Evolutionary conservation across 148 eudicot genomes (phyloP).

Genomic region (Spergularia marina): DNA sequence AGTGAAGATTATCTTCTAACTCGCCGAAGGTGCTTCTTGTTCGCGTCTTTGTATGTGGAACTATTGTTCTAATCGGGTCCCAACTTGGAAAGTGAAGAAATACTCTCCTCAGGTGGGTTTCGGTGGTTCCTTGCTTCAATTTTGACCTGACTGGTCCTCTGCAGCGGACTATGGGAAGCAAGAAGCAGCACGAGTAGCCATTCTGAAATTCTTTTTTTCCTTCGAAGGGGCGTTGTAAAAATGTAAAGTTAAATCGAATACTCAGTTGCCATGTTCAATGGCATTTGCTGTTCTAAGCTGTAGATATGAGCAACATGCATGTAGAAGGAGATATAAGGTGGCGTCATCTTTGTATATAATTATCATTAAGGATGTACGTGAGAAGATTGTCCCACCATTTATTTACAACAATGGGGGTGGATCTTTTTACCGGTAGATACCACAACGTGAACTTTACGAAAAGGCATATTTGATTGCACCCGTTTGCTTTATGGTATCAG

Average conservation of each 20-base stretch:
- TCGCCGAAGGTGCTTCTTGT: slow-evolving; percentile 8
- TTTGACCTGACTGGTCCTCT: slow-evolving; percentile 22
- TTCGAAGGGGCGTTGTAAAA: too few species aligned
- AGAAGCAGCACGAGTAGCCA: slow-evolving; percentile 12
- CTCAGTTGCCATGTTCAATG: slow-evolving; percentile 19
- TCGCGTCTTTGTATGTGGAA: background rate
- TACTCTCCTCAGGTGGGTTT: background rate
- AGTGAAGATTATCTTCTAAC: slow-evolving; percentile 2
- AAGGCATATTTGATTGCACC: too few species aligned
- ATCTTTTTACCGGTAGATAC: background rate
- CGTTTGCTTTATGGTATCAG: too few species aligned
- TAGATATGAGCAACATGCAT: slow-evolving; percentile 22
- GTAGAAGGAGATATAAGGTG: background rate
- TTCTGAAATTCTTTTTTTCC: background rate
- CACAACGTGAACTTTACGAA: too few species aligned
- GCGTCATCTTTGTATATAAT: background rate
- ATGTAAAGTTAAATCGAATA: slow-evolving; percentile 28
- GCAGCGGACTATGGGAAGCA: slow-evolving; percentile 8
- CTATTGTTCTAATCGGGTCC: background rate
- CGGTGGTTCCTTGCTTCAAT: slow-evolving; percentile 24
- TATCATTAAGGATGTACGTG: background rate
- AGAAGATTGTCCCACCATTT: background rate
- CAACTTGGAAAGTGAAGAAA: background rate
- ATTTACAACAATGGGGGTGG: background rate
- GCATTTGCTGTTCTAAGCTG: slow-evolving; percentile 15